These are phyloP conservation scores for Jamesozyma piceae DNA, from an alignment of 805 yeast species.

Conservation along the genomic window DNA sequence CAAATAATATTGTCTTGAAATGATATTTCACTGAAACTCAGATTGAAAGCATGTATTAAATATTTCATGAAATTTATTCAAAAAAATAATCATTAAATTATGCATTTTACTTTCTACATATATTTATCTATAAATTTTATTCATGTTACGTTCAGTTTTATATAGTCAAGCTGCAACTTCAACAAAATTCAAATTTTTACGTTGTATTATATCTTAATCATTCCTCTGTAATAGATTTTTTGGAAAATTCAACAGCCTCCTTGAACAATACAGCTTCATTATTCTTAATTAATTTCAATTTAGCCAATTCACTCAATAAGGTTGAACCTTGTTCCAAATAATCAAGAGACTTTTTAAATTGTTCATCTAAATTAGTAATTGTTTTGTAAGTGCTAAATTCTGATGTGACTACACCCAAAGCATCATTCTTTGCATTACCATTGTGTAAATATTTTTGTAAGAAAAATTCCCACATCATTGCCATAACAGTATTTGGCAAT, in stretches of 20 bases:
- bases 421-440: slow-evolving; percentile 28
- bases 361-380: slow-evolving; percentile 24
- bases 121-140: not conserved
- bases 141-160: too few relatives aligned
- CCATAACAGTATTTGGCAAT: slow-evolving; percentile 54
- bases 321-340: slow-evolving; percentile 15
- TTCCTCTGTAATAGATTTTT: slow-evolving; percentile 9
- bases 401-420: slow-evolving; percentile 20
- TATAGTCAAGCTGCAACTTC: too few relatives aligned
- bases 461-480: slow-evolving; percentile 31
- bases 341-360: slow-evolving; percentile 17
- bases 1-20: too few relatives aligned
- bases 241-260: slow-evolving; percentile 21
- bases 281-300: slow-evolving; percentile 13
- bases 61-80: too few relatives aligned
- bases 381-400: slow-evolving; percentile 25
- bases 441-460: slow-evolving; percentile 29
- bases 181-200: not conserved
- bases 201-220: not conserved
- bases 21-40: too few relatives aligned
- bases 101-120: not conserved
- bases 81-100: slow-evolving; percentile 2
- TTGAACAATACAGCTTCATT: slow-evolving; percentile 16
- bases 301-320: slow-evolving; percentile 14
- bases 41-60: too few relatives aligned